Percentiles rank a stretch among this genome's conserved stretches.
These are phyloP conservation scores for Tolypocladium sp. DNA, from an alignment of 2,329 filamentous ascomycete genomes.

Conservation along the genomic window DNA sequence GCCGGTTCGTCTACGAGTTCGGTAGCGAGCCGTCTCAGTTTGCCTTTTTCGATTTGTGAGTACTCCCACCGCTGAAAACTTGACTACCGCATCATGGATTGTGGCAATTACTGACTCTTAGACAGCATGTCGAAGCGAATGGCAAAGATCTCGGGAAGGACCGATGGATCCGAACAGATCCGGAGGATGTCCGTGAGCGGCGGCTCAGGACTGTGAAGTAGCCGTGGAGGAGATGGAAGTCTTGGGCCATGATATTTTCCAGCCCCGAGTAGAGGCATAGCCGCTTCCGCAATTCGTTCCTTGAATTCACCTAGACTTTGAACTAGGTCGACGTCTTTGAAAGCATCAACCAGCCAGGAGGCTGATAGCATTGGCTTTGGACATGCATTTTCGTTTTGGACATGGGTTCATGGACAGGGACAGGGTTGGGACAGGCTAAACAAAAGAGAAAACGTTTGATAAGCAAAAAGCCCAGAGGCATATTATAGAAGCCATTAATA, in stretches of 20 bases:
- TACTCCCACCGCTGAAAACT: conserved; percentile 15
- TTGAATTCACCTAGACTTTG: neutral
- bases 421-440: neutral
- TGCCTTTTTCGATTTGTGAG: conserved; percentile 96
- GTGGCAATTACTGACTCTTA: neutral
- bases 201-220: neutral
- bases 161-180: conserved; percentile 15
- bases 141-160: conserved; percentile 30
- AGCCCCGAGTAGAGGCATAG: neutral
- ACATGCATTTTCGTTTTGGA: neutral
- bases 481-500: neutral
- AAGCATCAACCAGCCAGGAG: neutral
- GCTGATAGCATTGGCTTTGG: neutral
- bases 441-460: neutral
- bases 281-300: neutral
- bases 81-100: too few relatives aligned
- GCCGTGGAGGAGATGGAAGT: neutral
- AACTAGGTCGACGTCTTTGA: neutral
- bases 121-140: conserved; percentile 57
- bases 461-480: neutral
- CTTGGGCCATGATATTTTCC: neutral
- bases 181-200: conserved; percentile 15
- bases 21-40: conserved; percentile 91
- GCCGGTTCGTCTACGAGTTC: conserved; percentile 92
- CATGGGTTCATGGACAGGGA: neutral